Conservation (phyloP, 2,329 filamentous ascomycete species). For the Xylariaceae sp. region DNA sequence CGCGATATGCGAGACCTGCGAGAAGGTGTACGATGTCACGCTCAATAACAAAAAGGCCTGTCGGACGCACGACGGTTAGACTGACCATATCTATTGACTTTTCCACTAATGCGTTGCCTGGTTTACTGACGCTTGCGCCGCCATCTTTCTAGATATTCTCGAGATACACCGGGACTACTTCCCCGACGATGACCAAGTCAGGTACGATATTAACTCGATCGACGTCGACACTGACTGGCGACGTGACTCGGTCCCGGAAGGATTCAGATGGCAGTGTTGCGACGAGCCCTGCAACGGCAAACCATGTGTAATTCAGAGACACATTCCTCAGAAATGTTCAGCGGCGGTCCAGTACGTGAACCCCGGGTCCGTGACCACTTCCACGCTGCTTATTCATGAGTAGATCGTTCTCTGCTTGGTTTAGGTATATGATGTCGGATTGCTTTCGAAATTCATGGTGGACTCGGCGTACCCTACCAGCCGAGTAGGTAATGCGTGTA, state of each 20-base stretch:
- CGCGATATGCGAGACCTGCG: conserved; percentile 11
- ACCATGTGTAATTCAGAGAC: conserved; percentile 7
- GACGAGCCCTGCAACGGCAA: not conserved
- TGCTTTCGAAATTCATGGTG: not conserved
- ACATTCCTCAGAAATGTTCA: conserved; percentile 9
- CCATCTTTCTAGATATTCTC: conserved; percentile 3
- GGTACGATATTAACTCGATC: not conserved
- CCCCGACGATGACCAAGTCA: conserved; percentile 12
- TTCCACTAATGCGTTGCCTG: not conserved
- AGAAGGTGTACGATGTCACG: conserved; percentile 15
- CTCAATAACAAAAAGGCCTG: conserved; percentile 14
- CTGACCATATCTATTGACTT: not conserved
- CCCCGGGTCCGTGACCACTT: not conserved
- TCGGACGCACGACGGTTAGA: conserved; percentile 10
- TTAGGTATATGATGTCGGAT: not conserved
- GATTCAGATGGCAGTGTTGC: conserved; percentile 16
- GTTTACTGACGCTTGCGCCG: not conserved
- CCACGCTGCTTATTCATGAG: not conserved
- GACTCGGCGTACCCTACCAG: not conserved
- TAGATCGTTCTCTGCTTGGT: not conserved
- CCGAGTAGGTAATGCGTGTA: too few relatives aligned
- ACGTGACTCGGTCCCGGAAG: conserved; percentile 7
- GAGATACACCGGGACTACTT: conserved; percentile 6
- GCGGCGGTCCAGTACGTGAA: not conserved
- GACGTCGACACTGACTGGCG: conserved; percentile 16